These are phyloP conservation scores for Paradendryphiella salina DNA, from an alignment of 2,329 filamentous ascomycete species.

Conservation along the genomic window DNA sequence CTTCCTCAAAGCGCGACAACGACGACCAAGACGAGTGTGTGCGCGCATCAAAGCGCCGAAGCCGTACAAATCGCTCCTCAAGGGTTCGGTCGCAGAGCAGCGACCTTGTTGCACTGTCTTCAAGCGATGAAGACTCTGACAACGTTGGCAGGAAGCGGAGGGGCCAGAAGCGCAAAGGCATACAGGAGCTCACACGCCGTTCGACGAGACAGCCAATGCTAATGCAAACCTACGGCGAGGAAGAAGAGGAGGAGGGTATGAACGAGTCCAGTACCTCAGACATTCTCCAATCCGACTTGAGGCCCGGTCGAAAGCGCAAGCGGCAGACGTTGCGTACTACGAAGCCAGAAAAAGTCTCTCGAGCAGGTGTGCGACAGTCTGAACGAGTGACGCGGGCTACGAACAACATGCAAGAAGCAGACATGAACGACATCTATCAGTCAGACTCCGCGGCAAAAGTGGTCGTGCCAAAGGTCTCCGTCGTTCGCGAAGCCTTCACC, in stretches of 20 bases:
- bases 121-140: slow-evolving; percentile 31
- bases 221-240: slow-evolving; percentile 21
- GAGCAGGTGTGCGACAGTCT: slow-evolving; percentile 48
- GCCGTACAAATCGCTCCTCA: slow-evolving; percentile 15
- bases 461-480: slow-evolving; percentile 59
- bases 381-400: slow-evolving; percentile 52
- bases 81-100: slow-evolving; percentile 22
- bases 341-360: slow-evolving; percentile 25
- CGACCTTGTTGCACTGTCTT: slow-evolving; percentile 19
- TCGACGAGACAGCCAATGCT: slow-evolving; percentile 29
- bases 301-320: slow-evolving; percentile 47
- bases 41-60: slow-evolving; percentile 9
- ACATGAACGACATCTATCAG: slow-evolving; percentile 62
- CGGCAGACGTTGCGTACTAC: slow-evolving; percentile 18
- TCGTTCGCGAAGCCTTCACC: slow-evolving; percentile 72
- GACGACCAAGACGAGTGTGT: slow-evolving; percentile 22
- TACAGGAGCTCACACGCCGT: slow-evolving; percentile 33
- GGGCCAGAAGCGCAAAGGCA: slow-evolving; percentile 23
- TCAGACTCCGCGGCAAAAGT: slow-evolving; percentile 48
- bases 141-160: slow-evolving; percentile 15
- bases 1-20: slow-evolving; percentile 38
- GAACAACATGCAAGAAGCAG: slow-evolving; percentile 58
- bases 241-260: slow-evolving; percentile 41
- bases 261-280: slow-evolving; percentile 35
- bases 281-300: slow-evolving; percentile 50